Evolutionary conservation across 2,329 filamentous ascomycete genomes (phyloP).

Genomic region (Periconia digitata): DNA sequence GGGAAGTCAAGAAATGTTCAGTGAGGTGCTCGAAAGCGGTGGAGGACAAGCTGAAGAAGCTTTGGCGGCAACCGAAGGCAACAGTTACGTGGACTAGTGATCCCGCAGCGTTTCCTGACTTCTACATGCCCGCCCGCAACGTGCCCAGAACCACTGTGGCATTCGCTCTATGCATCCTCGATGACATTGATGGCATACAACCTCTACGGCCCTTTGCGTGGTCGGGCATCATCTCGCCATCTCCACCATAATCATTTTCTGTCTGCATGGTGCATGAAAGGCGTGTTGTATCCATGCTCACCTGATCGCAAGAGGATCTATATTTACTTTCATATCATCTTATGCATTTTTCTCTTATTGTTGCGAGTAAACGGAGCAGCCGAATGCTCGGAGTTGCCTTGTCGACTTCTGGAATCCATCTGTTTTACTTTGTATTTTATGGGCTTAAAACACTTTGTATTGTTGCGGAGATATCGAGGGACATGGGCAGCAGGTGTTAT

Average conservation of each 20-base stretch:
- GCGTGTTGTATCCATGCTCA: not conserved
- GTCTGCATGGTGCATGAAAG: not conserved
- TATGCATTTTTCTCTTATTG: not conserved
- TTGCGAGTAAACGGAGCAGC: not conserved
- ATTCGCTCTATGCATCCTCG: conserved; percentile 10
- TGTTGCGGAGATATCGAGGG: too few relatives aligned
- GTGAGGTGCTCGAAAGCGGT: conserved; percentile 37
- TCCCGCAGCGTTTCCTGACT: conserved; percentile 3
- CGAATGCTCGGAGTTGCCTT: not conserved
- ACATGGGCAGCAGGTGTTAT: not conserved
- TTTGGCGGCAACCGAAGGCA: conserved; percentile 38
- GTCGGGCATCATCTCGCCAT: conserved; percentile 15
- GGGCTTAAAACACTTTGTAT: too few relatives aligned
- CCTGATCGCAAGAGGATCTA: not conserved
- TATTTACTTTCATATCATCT: not conserved
- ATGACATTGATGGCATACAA: conserved; percentile 12
- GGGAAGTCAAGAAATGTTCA: conserved; percentile 40
- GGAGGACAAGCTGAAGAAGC: conserved; percentile 43
- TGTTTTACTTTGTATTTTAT: conserved; percentile 10
- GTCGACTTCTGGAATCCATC: not conserved
- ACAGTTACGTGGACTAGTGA: conserved; percentile 35
- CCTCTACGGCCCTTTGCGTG: conserved; percentile 16
- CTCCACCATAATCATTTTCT: not conserved
- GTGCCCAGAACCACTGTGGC: not conserved
- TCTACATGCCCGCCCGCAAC: not conserved